Conservation (phyloP, 1,284 basidiomycete species). For the Fomitopsis schrenkii region DNA sequence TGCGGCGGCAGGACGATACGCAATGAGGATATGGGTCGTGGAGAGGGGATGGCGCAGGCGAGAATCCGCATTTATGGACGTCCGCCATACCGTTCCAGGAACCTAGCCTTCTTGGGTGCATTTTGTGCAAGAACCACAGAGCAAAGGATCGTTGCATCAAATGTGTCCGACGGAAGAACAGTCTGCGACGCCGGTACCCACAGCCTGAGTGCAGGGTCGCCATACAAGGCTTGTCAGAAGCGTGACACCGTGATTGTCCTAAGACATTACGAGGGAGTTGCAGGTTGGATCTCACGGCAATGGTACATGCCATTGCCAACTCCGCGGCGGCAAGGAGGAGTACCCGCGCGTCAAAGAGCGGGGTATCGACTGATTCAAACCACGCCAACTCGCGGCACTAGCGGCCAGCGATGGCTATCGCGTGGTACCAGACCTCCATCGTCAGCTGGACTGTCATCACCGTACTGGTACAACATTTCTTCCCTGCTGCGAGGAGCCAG, state of each 20-base stretch:
- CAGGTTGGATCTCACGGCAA: conserved; percentile 1
- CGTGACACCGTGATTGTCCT: conserved; percentile 4
- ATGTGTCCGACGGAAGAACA: conserved; percentile 1
- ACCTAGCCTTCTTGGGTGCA: background rate
- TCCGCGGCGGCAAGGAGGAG: conserved; percentile 3
- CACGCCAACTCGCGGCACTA: conserved; percentile 1
- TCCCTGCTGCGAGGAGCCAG: background rate
- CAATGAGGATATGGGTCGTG: background rate
- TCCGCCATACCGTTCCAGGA: background rate
- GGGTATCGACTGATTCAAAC: background rate
- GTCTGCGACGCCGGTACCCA: conserved; percentile 2
- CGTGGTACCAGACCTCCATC: background rate
- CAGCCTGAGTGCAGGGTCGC: conserved; percentile 2
- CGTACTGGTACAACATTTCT: background rate
- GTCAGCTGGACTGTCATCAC: background rate
- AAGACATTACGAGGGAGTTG: background rate
- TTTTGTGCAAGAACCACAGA: background rate
- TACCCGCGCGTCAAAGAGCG: background rate
- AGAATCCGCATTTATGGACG: conserved; percentile 5
- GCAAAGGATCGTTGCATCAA: conserved; percentile 1
- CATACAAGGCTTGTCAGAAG: conserved; percentile 1
- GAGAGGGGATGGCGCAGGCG: conserved; percentile 4
- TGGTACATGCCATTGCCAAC: background rate
- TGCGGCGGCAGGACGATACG: background rate
- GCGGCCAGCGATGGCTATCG: background rate